Conservation (phyloP, 345 rosid species). For the Aquilaria sinensis region DNA sequence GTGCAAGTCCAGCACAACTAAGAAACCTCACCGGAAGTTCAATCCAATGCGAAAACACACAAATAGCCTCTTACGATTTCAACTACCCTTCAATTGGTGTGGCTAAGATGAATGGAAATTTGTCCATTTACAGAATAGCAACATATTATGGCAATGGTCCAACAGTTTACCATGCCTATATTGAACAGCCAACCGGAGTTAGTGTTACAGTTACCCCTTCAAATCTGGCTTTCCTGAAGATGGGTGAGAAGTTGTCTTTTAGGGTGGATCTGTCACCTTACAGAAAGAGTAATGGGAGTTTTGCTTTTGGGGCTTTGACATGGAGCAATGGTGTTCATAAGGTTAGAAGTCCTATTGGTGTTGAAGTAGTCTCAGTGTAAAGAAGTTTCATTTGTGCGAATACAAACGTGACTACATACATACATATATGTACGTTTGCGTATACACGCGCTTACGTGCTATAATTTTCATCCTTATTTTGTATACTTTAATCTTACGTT, state of each 20-base stretch:
- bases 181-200: conserved; percentile 31
- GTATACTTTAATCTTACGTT: too few species aligned
- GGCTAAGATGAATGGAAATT: conserved; percentile 34
- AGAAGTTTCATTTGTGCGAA: too few species aligned
- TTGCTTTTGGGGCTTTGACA: conserved; percentile 40
- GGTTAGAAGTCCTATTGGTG: conserved; percentile 39
- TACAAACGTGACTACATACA: too few species aligned
- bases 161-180: conserved; percentile 19
- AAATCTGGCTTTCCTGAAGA: conserved; percentile 26
- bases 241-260: conserved; percentile 31
- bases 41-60: conserved; percentile 23
- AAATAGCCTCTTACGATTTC: conserved; percentile 25
- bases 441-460: too few species aligned
- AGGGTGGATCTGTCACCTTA: conserved; percentile 33
- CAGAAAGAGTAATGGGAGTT: conserved; percentile 18
- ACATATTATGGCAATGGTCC: conserved; percentile 38
- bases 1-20: conserved; percentile 36
- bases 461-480: too few species aligned
- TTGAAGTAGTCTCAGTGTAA: conserved; percentile 22
- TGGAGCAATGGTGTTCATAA: conserved; percentile 36
- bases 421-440: too few species aligned
- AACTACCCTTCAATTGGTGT: conserved; percentile 46
- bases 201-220: conserved; percentile 32
- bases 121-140: conserved; percentile 29
- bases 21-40: conserved; percentile 37